Base-by-base conservation (phyloP, 371 early-diverging fungal genomes). In the Dentiscutata heterogama region DNA sequence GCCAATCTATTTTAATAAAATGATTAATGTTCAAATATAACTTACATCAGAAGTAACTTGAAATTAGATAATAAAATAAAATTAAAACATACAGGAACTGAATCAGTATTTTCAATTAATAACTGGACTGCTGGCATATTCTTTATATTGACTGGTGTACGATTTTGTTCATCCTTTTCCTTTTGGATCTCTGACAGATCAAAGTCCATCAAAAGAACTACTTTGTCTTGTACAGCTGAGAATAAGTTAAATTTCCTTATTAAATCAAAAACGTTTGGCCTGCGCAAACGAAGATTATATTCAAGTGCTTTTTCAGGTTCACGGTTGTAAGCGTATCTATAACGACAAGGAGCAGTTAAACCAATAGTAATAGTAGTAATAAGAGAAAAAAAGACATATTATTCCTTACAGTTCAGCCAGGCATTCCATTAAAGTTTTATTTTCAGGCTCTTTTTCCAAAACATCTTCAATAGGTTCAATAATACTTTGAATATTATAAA, bases 161-260 rank as follows among this genome's bases (percentile, higher is more conserved):
- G 42, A 51, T 54, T 53, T 18, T 31, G 56, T 82, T 83, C 6
- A 31, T 29, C 22, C 1, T 46, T 42, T 75, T 10, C 70, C 58
- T 35, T 78, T 79, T 31, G 84, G 64, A 70, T 70, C 74, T 89
- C 83, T 81, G 87, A 86, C 42, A 90, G 91, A 85, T 96, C 96
- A 84, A 97, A 97, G 51, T 94, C 91, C 91, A 98, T 90, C 7
- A 98, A 83, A 10, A 96, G 84, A 2, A 93, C 84, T 0, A 94
- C 94, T 83, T 96, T 93, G 79, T 93, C 91, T 65, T 93, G 89
- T 11, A 98, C 88, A 0, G 94, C 92, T 50, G 91, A 88, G 86
- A 94, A 96, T 87, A 98, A 90, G 82, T 95, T 94, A 84, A 95
- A 92, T 20, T 90, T 88, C 29, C 88, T 88, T 20, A 98, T 94